Evolutionary conservation across 495 filamentous ascomycete species (phyloP).

Genomic region (Apiosordaria backusii): DNA sequence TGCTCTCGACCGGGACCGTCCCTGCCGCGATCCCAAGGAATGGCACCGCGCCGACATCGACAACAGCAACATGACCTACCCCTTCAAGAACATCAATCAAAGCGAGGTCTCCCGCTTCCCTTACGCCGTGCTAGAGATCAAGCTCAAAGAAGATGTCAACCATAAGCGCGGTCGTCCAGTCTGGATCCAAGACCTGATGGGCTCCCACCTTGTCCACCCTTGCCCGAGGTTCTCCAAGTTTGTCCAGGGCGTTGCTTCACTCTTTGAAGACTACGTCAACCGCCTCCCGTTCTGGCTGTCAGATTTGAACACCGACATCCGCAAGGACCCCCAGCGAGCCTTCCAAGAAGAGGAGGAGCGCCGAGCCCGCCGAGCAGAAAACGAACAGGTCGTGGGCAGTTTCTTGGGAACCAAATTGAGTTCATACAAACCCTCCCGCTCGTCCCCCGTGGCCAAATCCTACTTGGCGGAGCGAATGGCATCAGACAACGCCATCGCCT

Average conservation of each 20-base stretch:
- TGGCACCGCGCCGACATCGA: conserved; percentile 96
- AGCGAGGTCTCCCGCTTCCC: conserved; percentile 93
- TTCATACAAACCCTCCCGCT: conserved; percentile 53
- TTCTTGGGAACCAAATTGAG: conserved; percentile 57
- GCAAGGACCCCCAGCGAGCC: conserved; percentile 83
- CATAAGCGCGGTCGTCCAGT: conserved; percentile 60
- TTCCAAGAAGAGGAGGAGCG: conserved; percentile 89
- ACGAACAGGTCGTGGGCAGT: conserved; percentile 85
- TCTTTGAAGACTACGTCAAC: conserved; percentile 96
- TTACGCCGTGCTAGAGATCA: conserved; percentile 88
- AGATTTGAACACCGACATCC: conserved; percentile 86
- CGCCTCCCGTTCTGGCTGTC: conserved; percentile 93
- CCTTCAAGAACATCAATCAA: conserved; percentile 77
- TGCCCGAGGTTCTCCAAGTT: conserved; percentile 94
- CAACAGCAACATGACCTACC: conserved; percentile 73
- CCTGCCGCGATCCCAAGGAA: conserved; percentile 78
- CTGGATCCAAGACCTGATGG: conserved; percentile 88
- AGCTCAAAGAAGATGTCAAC: conserved; percentile 64
- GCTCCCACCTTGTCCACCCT: conserved; percentile 85
- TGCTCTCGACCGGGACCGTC: conserved; percentile 72
- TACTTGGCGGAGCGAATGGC: conserved; percentile 49
- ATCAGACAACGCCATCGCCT: conserved; percentile 30
- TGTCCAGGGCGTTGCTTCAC: conserved; percentile 81
- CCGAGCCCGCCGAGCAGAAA: conserved; percentile 72
- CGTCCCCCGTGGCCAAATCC: conserved; percentile 58